Evolutionary conservation across 495 filamentous ascomycete genomes (phyloP).

Genomic region (Pyrenula aspistea): DNA sequence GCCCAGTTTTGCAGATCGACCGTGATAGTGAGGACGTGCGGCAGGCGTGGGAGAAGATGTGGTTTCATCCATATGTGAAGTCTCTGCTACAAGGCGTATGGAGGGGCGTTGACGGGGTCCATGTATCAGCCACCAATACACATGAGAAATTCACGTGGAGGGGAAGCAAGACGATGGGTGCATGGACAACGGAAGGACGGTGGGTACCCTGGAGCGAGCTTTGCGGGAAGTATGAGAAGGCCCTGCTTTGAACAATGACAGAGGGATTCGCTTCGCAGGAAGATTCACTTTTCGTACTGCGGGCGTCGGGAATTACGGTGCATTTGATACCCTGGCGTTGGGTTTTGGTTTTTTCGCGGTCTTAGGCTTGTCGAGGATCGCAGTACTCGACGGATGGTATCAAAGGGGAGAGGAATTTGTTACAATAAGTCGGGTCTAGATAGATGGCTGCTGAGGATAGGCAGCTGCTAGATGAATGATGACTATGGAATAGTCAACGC

Average conservation of each 20-base stretch:
- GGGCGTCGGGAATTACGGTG: too few relatives aligned
- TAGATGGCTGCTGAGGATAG: too few relatives aligned
- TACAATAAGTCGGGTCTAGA: too few relatives aligned
- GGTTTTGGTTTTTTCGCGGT: neutral
- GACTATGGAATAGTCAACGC: too few relatives aligned
- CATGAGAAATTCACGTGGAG: slow-evolving; percentile 43
- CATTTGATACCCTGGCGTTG: neutral
- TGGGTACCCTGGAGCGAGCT: slow-evolving; percentile 45
- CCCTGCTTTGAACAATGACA: slow-evolving; percentile 42
- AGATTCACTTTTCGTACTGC: too few relatives aligned
- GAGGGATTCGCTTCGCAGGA: too few relatives aligned
- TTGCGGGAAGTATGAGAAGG: slow-evolving; percentile 35
- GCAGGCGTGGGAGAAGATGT: slow-evolving; percentile 42
- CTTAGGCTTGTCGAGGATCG: too few relatives aligned
- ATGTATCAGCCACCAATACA: slow-evolving; percentile 34
- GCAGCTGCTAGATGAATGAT: too few relatives aligned
- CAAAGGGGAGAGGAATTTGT: neutral
- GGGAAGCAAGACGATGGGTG: slow-evolving; percentile 30
- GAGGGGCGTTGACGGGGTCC: slow-evolving; percentile 28
- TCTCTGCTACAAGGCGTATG: slow-evolving; percentile 35
- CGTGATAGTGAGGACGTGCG: slow-evolving; percentile 23
- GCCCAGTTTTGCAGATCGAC: slow-evolving; percentile 38
- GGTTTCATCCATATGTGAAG: slow-evolving; percentile 41
- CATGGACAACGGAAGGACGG: slow-evolving; percentile 42
- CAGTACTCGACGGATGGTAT: neutral